Evolutionary conservation across 352 stramenopile species (phyloP).

Genomic region (Globisporangium viniferum): DNA sequence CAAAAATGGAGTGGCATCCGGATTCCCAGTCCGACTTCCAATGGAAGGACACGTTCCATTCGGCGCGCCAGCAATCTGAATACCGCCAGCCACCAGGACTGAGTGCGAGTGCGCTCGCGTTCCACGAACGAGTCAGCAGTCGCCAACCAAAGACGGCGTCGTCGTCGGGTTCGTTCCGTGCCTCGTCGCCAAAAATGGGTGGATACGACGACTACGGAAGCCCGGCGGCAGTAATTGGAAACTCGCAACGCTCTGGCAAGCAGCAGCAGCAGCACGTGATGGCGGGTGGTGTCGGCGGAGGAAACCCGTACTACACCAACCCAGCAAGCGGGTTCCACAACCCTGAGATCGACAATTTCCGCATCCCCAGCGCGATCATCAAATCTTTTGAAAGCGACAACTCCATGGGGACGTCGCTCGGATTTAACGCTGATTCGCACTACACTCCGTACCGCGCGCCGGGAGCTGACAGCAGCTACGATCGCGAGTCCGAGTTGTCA

Average conservation of each 20-base stretch:
- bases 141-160: slow-evolving; percentile 56
- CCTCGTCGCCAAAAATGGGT: slow-evolving; percentile 17
- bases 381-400: slow-evolving; percentile 56
- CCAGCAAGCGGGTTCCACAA: slow-evolving; percentile 28
- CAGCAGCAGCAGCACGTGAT: not conserved
- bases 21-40: slow-evolving; percentile 35
- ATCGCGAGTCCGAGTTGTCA: slow-evolving; percentile 62
- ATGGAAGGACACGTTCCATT: slow-evolving; percentile 49
- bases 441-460: slow-evolving; percentile 38
- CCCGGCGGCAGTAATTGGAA: not conserved
- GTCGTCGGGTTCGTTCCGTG: slow-evolving; percentile 46
- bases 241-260: slow-evolving; percentile 3
- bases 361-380: slow-evolving; percentile 28
- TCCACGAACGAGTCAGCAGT: slow-evolving; percentile 52
- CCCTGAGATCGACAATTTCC: slow-evolving; percentile 42
- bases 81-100: slow-evolving; percentile 46
- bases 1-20: slow-evolving; percentile 64
- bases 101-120: slow-evolving; percentile 60
- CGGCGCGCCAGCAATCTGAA: slow-evolving; percentile 26
- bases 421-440: slow-evolving; percentile 18
- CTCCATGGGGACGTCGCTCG: slow-evolving; percentile 52
- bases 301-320: slow-evolving; percentile 21
- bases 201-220: slow-evolving; percentile 23
- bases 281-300: not conserved
- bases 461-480: slow-evolving; percentile 22